Conservation (phyloP, 805 yeast species). For the Candida peoriensis region DNA sequence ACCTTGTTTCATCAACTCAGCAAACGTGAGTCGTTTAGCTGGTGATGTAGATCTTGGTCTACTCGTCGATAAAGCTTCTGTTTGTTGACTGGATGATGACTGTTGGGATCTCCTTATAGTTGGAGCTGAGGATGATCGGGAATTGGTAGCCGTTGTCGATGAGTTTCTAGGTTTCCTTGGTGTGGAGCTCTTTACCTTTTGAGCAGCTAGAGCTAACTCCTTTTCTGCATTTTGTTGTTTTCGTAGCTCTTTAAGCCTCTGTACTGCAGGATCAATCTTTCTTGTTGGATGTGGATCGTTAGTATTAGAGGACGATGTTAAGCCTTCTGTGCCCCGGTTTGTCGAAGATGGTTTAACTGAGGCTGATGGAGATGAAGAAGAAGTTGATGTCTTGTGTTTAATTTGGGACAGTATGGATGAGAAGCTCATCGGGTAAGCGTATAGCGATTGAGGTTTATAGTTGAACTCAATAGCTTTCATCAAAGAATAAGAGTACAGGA, state of each 20-base stretch:
- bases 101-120: constrained; percentile 2
- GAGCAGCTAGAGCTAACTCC: constrained; percentile 20
- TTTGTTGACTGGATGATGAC: too few relatives aligned
- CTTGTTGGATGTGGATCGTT: constrained; percentile 9
- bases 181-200: constrained; percentile 18
- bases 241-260: constrained; percentile 61
- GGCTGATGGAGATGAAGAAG: not conserved
- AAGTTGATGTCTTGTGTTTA: constrained; percentile 11
- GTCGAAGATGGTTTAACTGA: not conserved
- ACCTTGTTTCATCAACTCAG: constrained; percentile 56
- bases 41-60: constrained; percentile 15
- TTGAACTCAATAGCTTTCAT: too few relatives aligned
- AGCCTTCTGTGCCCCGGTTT: not conserved
- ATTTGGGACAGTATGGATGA: constrained; percentile 15
- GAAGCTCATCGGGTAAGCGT: too few relatives aligned
- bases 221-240: constrained; percentile 44
- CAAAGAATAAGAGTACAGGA: too few relatives aligned
- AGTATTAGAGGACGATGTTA: not conserved
- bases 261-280: constrained; percentile 64
- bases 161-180: constrained; percentile 1
- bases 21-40: constrained; percentile 44
- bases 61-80: too few relatives aligned
- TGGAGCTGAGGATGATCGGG: too few relatives aligned
- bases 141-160: not conserved
- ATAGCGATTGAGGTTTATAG: too few relatives aligned